Base-by-base conservation (phyloP, 2,329 filamentous ascomycete species). In the Erysiphe pulchra region DNA sequence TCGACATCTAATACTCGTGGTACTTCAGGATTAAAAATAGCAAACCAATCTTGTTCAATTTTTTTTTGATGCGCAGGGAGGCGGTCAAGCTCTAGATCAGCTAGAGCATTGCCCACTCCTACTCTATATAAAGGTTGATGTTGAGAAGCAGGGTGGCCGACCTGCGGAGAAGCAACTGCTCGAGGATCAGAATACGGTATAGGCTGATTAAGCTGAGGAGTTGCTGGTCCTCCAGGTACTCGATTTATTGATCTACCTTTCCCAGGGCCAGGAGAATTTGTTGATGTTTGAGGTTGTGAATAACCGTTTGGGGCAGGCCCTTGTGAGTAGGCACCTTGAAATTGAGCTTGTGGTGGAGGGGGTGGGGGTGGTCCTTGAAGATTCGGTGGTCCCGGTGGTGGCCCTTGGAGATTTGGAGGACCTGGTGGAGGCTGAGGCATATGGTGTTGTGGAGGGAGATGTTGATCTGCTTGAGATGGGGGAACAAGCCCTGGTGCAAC, bases 11-110 rank as follows among this genome's bases (percentile, higher is more conserved):
- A 68, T 45, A 85, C 75, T 48, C 90, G 83, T 50, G 82, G 83
- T 34, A 94, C 80, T 47, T 79, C 74, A 40, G 87, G 85, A 63
- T 98, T 94, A 70, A 94, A 98, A 52, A 95, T 82, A 40, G 83
- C 87, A 59, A 92, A 92, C 90, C 90, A 98, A 60, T 95, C 90
- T 40, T 73, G 67, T 30, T 83, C 81, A 47, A 84, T 80, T 59
- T 87, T 86, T 70, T 95, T 95, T 51, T 85, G 75, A 54, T 85
- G 77, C 1, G 80, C 73, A 30, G 86, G 84, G 37, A 95, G 70
- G 49, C 83, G 75, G 49, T 94, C 85, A 7, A 81, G 75, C 54
- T 93, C 84, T 49, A 94, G 71, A 52, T 95, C 87, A 45, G 82
- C 82, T 28, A 94, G 70, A 45, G 79, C 73, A 55, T 81, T 81